These are phyloP conservation scores for Colletotrichum trifolii DNA, from an alignment of 2,329 filamentous ascomycete genomes.

Conservation along the genomic window DNA sequence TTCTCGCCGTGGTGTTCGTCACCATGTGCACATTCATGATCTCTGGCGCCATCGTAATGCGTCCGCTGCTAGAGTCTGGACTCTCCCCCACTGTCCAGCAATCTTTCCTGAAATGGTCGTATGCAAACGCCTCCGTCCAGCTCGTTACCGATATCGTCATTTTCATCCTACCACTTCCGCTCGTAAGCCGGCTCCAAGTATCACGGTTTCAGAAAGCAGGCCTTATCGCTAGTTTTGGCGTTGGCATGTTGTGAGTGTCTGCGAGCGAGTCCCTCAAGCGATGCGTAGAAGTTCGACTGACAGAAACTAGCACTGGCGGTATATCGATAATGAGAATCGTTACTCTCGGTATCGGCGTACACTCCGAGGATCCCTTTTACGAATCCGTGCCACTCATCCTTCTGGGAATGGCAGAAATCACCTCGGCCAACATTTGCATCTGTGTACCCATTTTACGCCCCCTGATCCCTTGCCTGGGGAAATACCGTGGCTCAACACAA, in stretches of 20 bases:
- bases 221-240: slow-evolving; percentile 24
- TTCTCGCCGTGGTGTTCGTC: background rate
- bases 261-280: too few relatives aligned
- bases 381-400: slow-evolving; percentile 4
- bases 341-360: background rate
- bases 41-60: background rate
- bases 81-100: background rate
- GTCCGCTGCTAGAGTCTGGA: background rate
- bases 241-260: slow-evolving; percentile 33
- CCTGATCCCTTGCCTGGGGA: background rate
- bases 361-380: background rate
- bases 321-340: slow-evolving; percentile 11
- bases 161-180: slow-evolving; percentile 25
- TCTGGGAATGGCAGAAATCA: slow-evolving; percentile 7
- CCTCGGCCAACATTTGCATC: slow-evolving; percentile 1
- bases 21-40: background rate
- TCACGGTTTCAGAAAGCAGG: slow-evolving; percentile 20
- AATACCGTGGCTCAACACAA: too few relatives aligned
- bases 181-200: slow-evolving; percentile 20
- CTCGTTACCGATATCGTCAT: slow-evolving; percentile 34
- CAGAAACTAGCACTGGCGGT: slow-evolving; percentile 3
- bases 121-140: slow-evolving; percentile 5
- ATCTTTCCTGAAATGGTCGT: background rate
- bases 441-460: slow-evolving; percentile 20
- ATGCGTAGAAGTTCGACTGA: too few relatives aligned